Conservation (phyloP, 306 rosid genomes). For the Prosopis cineraria region DNA sequence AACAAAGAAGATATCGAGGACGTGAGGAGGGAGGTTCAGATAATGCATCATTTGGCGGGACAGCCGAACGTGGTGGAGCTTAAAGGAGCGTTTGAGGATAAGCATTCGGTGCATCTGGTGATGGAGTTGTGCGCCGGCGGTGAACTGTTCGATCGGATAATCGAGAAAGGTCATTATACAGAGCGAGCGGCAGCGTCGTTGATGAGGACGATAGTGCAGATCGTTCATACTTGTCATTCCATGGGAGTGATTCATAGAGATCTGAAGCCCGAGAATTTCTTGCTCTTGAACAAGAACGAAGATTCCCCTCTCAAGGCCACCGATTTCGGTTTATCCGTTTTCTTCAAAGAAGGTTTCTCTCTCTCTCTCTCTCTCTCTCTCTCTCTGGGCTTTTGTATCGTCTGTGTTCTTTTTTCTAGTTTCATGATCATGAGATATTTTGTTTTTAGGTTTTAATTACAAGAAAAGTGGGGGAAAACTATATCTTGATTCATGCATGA, state of each 20-base stretch:
- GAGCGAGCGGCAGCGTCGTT: slow-evolving; percentile 91
- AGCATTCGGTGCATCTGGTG: slow-evolving; percentile 84
- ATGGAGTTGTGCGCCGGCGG: slow-evolving; percentile 98
- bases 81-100: slow-evolving; percentile 87
- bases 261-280: slow-evolving; percentile 97
- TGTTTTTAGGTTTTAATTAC: background rate
- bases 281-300: slow-evolving; percentile 73
- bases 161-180: slow-evolving; percentile 90
- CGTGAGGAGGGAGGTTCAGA: slow-evolving; percentile 90
- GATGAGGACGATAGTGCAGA: slow-evolving; percentile 83
- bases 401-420: background rate
- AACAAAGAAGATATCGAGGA: slow-evolving; percentile 87
- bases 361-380: background rate
- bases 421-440: background rate
- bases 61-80: slow-evolving; percentile 86
- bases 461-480: background rate
- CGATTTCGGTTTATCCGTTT: slow-evolving; percentile 89
- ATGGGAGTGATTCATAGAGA: slow-evolving; percentile 97
- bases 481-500: background rate
- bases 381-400: too few relatives aligned
- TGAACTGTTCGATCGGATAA: slow-evolving; percentile 88
- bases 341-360: slow-evolving; percentile 82
- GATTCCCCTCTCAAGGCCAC: slow-evolving; percentile 91
- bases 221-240: slow-evolving; percentile 88
- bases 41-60: slow-evolving; percentile 87